These are phyloP conservation scores for Aureobasidium leucospermi DNA, from an alignment of 2,329 filamentous ascomycete genomes.

Conservation along the genomic window DNA sequence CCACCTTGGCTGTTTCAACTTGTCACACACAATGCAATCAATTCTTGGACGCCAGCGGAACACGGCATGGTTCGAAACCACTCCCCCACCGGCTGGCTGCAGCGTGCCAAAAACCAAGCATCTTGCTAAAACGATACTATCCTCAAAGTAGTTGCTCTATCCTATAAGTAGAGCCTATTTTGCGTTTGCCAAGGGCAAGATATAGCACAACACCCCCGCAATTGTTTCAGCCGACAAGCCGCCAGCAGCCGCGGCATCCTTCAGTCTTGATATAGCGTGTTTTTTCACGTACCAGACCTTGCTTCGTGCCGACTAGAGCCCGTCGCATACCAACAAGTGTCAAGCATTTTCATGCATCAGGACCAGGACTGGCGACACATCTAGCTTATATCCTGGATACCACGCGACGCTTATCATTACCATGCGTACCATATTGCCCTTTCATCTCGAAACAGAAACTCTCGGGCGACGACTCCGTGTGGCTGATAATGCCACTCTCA, in stretches of 20 bases:
- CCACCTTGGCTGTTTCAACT: not conserved
- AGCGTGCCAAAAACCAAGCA: not conserved
- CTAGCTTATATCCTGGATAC: too few relatives aligned
- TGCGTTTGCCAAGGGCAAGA: not conserved
- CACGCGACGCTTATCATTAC: too few relatives aligned
- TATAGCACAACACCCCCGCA: not conserved
- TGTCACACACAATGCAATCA: not conserved
- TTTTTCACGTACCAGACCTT: not conserved
- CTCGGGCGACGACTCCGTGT: not conserved
- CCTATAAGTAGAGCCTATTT: not conserved
- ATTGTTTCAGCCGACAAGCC: conserved; percentile 4
- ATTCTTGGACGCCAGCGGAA: not conserved
- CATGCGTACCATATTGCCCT: not conserved
- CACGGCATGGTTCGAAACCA: not conserved
- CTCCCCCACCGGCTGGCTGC: not conserved
- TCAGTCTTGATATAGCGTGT: not conserved
- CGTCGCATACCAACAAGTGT: not conserved
- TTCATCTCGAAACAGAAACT: not conserved
- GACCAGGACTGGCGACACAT: not conserved
- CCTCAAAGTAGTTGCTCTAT: not conserved
- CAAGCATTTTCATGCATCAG: not conserved
- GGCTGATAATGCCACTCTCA: not conserved
- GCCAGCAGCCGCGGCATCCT: not conserved
- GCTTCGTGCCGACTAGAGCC: not conserved
- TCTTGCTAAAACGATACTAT: not conserved